Evolutionary conservation across 2,329 filamentous ascomycete species (phyloP).

Genomic region (Nakataea oryzae): DNA sequence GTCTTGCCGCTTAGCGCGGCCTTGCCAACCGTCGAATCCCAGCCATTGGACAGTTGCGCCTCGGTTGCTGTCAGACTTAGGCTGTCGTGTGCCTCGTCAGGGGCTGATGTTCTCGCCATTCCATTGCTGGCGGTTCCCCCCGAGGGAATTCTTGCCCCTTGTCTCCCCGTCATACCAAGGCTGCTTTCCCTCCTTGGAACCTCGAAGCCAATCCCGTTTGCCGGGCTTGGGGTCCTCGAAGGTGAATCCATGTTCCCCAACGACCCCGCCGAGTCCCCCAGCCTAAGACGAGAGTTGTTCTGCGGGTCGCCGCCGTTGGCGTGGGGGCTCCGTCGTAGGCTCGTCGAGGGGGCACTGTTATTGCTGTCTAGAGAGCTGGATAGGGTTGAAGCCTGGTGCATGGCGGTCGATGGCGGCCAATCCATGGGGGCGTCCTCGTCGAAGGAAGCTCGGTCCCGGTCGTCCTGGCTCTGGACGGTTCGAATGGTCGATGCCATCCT

Average conservation of each 20-base stretch:
- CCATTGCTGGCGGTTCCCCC: not conserved
- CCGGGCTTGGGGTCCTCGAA: constrained; percentile 6
- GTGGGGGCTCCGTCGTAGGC: constrained; percentile 20
- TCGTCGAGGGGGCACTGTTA: constrained; percentile 34
- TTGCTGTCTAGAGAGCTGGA: constrained; percentile 48
- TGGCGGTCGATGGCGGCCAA: constrained; percentile 21
- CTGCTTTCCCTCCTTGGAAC: constrained; percentile 15
- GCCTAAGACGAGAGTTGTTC: not conserved
- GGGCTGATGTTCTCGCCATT: constrained; percentile 8
- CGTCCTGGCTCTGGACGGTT: constrained; percentile 45
- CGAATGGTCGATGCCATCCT: constrained; percentile 40
- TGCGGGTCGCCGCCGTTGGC: constrained; percentile 14
- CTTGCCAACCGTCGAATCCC: constrained; percentile 60
- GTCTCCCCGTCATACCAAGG: constrained; percentile 6
- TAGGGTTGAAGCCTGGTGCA: constrained; percentile 34
- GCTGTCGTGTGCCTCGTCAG: constrained; percentile 15
- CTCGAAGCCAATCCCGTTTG: constrained; percentile 12
- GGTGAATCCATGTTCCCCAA: constrained; percentile 6
- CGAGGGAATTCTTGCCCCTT: not conserved
- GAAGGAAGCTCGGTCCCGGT: constrained; percentile 21
- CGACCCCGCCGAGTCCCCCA: no score
- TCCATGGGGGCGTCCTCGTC: constrained; percentile 30
- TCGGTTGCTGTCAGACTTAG: constrained; percentile 18
- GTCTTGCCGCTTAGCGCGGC: constrained; percentile 59
- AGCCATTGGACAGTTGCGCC: constrained; percentile 14